Base-by-base conservation (phyloP, 1,284 basidiomycete species). In the Violaceomyces palustris region DNA sequence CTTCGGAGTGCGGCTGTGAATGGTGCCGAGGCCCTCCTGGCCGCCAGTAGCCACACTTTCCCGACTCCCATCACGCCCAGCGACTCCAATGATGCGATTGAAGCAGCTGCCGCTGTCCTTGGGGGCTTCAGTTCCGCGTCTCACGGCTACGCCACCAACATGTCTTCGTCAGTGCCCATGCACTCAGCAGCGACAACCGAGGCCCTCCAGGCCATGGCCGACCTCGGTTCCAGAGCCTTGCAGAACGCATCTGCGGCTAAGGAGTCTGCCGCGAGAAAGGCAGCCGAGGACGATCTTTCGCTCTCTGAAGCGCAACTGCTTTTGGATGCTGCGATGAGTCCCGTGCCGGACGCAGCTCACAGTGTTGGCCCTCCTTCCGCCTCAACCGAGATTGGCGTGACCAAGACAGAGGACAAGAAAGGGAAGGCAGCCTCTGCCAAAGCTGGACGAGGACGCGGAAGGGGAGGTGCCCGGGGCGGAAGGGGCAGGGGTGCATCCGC, bases 301-400 rank as follows among this genome's bases (percentile, higher is more conserved):
- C 52, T 61, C 4, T 57, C 54, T 4, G 59, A 58, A 32, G 59
- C 59, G 3, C 59, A 61, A 27, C 37, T 61, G 19, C 25, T 61
- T 35, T 42, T 61, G 14, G 56, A 61, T 30, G 59, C 55, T 6
- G 59, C 59, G 12, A 57, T 61, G 53, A 61, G 59, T 29, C 59
- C 59, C 10, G 59, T 46, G 0, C 43, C 57, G 18, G 39, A 42
- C 14, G 41, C 55, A 59, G 30, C 35, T 57, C 7, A 51, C 67
- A 1, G 57, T 57, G 19, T 61, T 69, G 26, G 64, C 67, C 1
- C 31, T 67, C 18, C 44, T 67, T n/a, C n/a, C n/a, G n/a, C n/a
- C n/a, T n/a, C n/a, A n/a, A n/a, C n/a, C n/a, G n/a, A n/a, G n/a
- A n/a, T n/a, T n/a, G n/a, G n/a, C n/a, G n/a, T n/a, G n/a, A n/a